These are phyloP conservation scores for Talaromyces sp. DNA, from an alignment of 2,329 filamentous ascomycete genomes.

Conservation along the genomic window DNA sequence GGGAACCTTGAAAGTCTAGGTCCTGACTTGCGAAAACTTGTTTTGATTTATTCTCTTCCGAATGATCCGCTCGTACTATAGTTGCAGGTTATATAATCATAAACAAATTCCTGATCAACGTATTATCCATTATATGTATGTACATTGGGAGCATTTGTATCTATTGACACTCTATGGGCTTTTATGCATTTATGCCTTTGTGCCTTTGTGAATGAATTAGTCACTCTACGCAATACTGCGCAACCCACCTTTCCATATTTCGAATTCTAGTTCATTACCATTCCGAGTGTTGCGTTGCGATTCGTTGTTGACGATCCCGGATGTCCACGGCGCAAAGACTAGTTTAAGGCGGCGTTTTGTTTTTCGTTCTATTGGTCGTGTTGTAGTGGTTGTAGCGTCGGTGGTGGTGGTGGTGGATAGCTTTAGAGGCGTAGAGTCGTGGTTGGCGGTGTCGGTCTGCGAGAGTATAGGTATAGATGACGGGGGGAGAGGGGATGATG, in stretches of 20 bases:
- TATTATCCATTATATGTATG: background rate
- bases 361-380: background rate
- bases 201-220: background rate
- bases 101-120: background rate
- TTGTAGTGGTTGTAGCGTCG: constrained; percentile 8
- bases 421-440: background rate
- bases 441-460: background rate
- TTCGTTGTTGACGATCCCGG: constrained; percentile 42
- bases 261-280: constrained; percentile 59
- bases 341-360: constrained; percentile 73
- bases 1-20: background rate
- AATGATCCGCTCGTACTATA: background rate
- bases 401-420: background rate
- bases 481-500: background rate
- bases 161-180: background rate
- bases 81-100: background rate
- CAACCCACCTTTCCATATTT: constrained; percentile 66
- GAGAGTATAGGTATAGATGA: background rate
- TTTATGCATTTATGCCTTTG: background rate
- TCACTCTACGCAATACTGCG: constrained; percentile 1
- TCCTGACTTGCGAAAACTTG: background rate
- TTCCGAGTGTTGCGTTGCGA: constrained; percentile 13
- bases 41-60: background rate
- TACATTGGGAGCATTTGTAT: background rate
- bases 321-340: constrained; percentile 79